A percentile compares a stretch with the other conserved stretches of the same genome.
Evolutionary conservation across 805 yeast species (phyloP).

Genomic region (Ogataea degrootiae): DNA sequence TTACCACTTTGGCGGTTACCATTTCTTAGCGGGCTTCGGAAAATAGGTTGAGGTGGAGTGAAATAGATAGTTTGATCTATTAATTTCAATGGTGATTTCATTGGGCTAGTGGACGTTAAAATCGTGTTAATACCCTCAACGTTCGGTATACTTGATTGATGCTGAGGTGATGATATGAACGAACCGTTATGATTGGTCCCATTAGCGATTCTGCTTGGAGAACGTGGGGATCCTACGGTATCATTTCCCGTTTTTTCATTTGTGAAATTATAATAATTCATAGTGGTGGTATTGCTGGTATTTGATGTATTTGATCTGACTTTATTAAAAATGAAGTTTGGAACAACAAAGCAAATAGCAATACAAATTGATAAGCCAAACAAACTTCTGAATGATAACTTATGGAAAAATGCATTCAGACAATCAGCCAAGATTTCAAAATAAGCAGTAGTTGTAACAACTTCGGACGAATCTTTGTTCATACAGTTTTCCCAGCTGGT

Average conservation of each 20-base stretch:
- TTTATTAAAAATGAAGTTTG: constrained; percentile 25
- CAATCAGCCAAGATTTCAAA: constrained; percentile 32
- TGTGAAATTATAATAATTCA: constrained; percentile 20
- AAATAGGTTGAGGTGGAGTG: constrained; percentile 16
- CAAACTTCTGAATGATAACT: constrained; percentile 23
- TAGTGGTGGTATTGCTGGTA: constrained; percentile 19
- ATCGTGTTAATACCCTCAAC: no score
- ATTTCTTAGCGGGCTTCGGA: background rate
- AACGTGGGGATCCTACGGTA: background rate
- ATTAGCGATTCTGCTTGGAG: background rate
- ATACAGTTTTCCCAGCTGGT: constrained; percentile 76
- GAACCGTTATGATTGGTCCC: background rate
- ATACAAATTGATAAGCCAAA: constrained; percentile 14
- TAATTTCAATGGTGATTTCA: constrained; percentile 10
- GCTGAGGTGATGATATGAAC: background rate
- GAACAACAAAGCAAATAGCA: constrained; percentile 19
- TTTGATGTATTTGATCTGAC: constrained; percentile 13
- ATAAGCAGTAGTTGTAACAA: constrained; percentile 29
- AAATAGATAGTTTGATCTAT: constrained; percentile 19
- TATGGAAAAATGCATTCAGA: constrained; percentile 29
- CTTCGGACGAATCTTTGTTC: constrained; percentile 64
- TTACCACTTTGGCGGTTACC: constrained; percentile 2
- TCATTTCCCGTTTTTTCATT: constrained; percentile 6
- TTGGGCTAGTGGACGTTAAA: constrained; percentile 1
- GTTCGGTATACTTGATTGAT: no score